Evolutionary conservation across 1,284 basidiomycete genomes (phyloP).

Genomic region (Sanguinoderma infundibulare): DNA sequence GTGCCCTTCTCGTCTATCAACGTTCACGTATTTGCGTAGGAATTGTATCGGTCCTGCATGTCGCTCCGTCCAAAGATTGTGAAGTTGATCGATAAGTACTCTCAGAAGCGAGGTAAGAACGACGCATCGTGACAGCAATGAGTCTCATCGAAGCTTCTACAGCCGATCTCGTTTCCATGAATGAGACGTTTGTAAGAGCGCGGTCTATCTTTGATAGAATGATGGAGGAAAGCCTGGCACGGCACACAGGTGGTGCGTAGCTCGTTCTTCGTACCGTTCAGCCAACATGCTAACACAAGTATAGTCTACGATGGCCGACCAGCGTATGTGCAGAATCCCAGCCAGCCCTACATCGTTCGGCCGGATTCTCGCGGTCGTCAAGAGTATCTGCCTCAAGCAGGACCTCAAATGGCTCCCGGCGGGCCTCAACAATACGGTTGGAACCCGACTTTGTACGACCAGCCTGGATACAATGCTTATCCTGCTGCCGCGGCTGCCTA

Average conservation of each 20-base stretch:
- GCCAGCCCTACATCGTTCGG: constrained; percentile 31
- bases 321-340: constrained; percentile 29
- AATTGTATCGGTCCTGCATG: constrained; percentile 91
- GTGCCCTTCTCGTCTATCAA: not conserved
- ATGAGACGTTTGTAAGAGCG: constrained; percentile 86
- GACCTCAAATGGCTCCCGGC: constrained; percentile 35
- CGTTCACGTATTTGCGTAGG: constrained; percentile 47
- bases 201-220: constrained; percentile 85
- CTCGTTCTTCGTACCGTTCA: not conserved
- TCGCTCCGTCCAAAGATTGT: constrained; percentile 92
- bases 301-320: constrained; percentile 38
- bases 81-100: constrained; percentile 97
- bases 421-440: constrained; percentile 45
- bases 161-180: constrained; percentile 90
- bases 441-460: constrained; percentile 49
- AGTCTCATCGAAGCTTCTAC: constrained; percentile 10
- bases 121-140: not conserved
- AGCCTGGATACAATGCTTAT: constrained; percentile 48
- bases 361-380: constrained; percentile 34
- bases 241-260: constrained; percentile 63
- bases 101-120: constrained; percentile 81
- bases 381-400: constrained; percentile 27
- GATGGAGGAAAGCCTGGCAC: constrained; percentile 89
- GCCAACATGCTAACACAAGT: not conserved
- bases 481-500: constrained; percentile 41